A percentile compares a stretch with the other conserved stretches of the same genome.
Conservation (phyloP, 345 rosid genomes). For the Ricinus communis region DNA sequence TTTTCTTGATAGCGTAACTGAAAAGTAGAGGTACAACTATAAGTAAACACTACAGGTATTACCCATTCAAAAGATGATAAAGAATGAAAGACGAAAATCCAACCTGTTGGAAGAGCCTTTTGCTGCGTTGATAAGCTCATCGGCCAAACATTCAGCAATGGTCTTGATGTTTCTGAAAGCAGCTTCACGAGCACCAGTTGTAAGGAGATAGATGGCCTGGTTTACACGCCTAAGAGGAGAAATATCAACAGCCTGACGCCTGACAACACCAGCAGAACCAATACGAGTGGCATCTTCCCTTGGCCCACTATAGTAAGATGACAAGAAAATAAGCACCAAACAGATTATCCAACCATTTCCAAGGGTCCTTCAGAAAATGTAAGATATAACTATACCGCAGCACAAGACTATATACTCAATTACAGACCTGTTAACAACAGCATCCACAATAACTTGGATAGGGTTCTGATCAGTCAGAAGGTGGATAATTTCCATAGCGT, state of each 20-base stretch:
- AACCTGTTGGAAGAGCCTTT: constrained; percentile 98
- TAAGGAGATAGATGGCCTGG: constrained; percentile 79
- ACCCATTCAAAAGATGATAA: not conserved
- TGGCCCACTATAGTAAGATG: constrained; percentile 62
- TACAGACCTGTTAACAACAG: constrained; percentile 77
- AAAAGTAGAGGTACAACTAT: not conserved
- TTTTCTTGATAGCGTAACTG: constrained; percentile 95
- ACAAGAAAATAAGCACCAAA: not conserved
- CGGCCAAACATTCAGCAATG: constrained; percentile 93
- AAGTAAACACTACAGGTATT: not conserved
- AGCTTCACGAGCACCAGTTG: constrained; percentile 94
- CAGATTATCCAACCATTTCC: not conserved
- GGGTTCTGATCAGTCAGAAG: constrained; percentile 83
- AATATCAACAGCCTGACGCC: constrained; percentile 98
- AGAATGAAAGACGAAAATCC: not conserved
- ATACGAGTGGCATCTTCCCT: constrained; percentile 96
- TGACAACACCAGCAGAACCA: constrained; percentile 98
- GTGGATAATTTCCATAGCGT: constrained; percentile 92
- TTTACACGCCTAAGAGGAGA: constrained; percentile 91
- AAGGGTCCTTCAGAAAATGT: not conserved
- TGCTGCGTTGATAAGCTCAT: constrained; percentile 95
- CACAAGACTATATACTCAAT: not conserved
- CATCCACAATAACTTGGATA: constrained; percentile 86
- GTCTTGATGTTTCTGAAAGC: constrained; percentile 93
- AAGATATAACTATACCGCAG: not conserved